Conservation (phyloP, 164 flowering plant species). For the Aristolochia contorta region DNA sequence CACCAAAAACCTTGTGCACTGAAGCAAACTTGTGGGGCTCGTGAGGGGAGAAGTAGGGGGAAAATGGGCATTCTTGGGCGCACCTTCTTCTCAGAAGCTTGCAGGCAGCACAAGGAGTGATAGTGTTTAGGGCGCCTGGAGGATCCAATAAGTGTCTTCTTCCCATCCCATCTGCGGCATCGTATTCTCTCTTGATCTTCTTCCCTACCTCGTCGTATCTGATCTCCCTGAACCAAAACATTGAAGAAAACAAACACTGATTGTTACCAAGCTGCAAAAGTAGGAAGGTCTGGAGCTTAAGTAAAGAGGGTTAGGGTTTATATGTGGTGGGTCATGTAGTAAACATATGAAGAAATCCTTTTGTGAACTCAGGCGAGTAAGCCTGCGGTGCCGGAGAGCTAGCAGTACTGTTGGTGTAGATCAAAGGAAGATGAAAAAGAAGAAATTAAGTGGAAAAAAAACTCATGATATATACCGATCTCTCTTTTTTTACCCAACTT, state of each 20-base stretch:
- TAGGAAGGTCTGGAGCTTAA: background rate
- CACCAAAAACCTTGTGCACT: constrained; percentile 94
- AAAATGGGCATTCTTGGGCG: constrained; percentile 90
- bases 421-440: constrained; percentile 4
- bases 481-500: background rate
- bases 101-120: constrained; percentile 96
- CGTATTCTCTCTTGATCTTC: constrained; percentile 69
- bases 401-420: too few species aligned
- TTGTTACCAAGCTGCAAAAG: background rate
- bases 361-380: background rate
- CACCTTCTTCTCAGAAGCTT: constrained; percentile 80
- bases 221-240: constrained; percentile 34
- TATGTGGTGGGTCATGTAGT: background rate
- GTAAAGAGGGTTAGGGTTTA: background rate
- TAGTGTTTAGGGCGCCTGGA: constrained; percentile 58
- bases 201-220: constrained; percentile 68
- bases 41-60: constrained; percentile 92
- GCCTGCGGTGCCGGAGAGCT: too few species aligned
- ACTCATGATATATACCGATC: background rate
- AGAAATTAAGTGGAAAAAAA: background rate
- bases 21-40: constrained; percentile 94
- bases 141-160: constrained; percentile 64
- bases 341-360: background rate
- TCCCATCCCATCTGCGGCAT: constrained; percentile 45
- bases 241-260: background rate